phyloP scores from a whole-genome alignment of 306 rosid species.

The Rubus parviflorus region DNA sequence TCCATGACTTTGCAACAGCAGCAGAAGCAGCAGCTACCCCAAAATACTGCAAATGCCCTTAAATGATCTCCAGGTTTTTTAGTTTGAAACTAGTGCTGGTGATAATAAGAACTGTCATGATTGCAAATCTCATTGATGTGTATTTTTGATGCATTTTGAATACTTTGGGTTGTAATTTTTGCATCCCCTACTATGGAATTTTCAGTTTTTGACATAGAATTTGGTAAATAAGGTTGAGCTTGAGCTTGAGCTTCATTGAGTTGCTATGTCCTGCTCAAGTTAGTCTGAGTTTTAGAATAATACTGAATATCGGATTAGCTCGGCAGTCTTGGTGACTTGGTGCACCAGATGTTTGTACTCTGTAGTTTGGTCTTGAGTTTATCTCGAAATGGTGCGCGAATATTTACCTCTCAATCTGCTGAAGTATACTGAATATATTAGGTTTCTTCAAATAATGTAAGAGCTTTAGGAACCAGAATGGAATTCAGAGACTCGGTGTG shows the following conservation, averaged over 20 bases:
- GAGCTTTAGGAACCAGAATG: no score
- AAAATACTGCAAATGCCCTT: slow-evolving; percentile 33
- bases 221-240: not conserved
- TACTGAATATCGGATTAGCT: not conserved
- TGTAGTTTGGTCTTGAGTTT: not conserved
- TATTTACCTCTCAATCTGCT: no score
- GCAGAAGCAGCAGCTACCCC: slow-evolving; percentile 23
- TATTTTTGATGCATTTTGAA: not conserved
- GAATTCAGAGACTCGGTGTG: not conserved
- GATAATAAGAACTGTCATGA: not conserved
- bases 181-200: not conserved
- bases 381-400: no score
- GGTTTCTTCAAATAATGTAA: no score
- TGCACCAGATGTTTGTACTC: not conserved
- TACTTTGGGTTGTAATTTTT: not conserved
- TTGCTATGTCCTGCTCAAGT: not conserved
- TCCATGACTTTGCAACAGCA: slow-evolving; percentile 30
- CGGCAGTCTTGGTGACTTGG: not conserved
- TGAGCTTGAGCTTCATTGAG: not conserved
- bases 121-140: not conserved
- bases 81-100: not conserved
- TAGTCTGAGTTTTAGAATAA: not conserved
- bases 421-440: no score
- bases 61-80: slow-evolving; percentile 23
- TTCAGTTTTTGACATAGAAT: not conserved